Evolutionary conservation across 2,329 filamentous ascomycete genomes (phyloP), one percentile per base, ranked within the genome.

Genomic region (Hypoxylon sp.): DNA sequence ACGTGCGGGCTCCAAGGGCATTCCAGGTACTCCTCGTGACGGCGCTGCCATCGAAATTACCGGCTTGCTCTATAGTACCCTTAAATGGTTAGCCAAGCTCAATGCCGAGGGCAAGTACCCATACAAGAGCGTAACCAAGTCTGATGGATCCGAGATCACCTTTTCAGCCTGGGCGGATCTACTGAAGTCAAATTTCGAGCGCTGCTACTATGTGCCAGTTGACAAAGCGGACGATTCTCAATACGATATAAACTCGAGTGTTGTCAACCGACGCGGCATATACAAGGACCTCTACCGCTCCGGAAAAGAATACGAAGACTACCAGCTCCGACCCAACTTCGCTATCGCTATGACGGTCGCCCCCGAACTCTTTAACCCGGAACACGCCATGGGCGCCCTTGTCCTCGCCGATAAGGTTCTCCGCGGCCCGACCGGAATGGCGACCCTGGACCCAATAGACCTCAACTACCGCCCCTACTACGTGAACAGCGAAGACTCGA

Each of bases 231-330:
- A 97, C 1, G 95, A 97, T 79, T 77, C 79, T 56, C 82, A 91
- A 56, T 94, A 97, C 82, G 93, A 96, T 71, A 86, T 99, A 75
- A 94, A 98, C 80, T 75, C 92, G 0, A 82, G 82, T 13, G 85
- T 98, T 53, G 82, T 98, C 82, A 97, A 97, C 81, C 92, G 96
- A 55, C 90, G 95, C 22, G 97, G 96, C 68, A 97, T 99, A 77
- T 99, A 99, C 89, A 99, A 99, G 83, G 96, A 99, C 79, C 83
- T 98, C 17, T 98, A 98, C 86, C 90, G 88, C 72, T 97, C 94
- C 51, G 94, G 94, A 70, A 98, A 98, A 81, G 93, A 96, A 79
- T 98, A 97, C 77, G 94, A 98, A 78, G 96, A 99, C 82, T 99
- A 99, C 81, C 96, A 99, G 80, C 88, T 99, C 46, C 93, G 96